A percentile compares a stretch with the other conserved stretches of the same genome.
phyloP scores from a whole-genome alignment of 1,284 basidiomycete genomes.

The Cryptococcus sp. region DNA sequence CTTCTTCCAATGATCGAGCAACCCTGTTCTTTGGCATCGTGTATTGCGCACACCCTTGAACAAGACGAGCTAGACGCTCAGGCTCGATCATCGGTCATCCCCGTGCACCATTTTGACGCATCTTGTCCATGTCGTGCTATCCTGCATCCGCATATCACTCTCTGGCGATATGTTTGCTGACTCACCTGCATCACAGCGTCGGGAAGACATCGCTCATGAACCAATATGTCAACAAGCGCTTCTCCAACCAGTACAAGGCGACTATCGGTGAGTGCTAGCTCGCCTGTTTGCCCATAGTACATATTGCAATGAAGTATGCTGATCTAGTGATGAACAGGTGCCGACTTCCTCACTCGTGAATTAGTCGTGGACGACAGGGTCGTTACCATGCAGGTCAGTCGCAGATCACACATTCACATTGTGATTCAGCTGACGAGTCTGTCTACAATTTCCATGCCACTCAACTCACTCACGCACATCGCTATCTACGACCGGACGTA shows the following conservation, averaged over 20 bases:
- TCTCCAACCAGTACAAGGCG: conserved; percentile 99
- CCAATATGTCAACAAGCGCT: conserved; percentile 99
- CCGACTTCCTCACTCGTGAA: conserved; percentile 88
- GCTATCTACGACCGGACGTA: too few relatives aligned
- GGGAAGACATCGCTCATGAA: conserved; percentile 99
- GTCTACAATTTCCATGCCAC: too few relatives aligned
- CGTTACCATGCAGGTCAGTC: conserved; percentile 93
- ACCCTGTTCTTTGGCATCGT: neutral
- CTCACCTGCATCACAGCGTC: conserved; percentile 64
- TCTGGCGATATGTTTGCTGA: neutral
- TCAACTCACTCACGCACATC: too few relatives aligned
- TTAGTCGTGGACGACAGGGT: conserved; percentile 97
- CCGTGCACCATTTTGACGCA: too few relatives aligned
- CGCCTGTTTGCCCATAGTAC: too few relatives aligned
- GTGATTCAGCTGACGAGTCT: too few relatives aligned
- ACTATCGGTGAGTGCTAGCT: conserved; percentile 69
- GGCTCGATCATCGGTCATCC: too few relatives aligned
- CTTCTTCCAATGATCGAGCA: neutral
- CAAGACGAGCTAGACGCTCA: too few relatives aligned
- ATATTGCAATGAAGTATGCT: too few relatives aligned
- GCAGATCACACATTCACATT: too few relatives aligned
- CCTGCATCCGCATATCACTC: neutral
- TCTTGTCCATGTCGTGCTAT: too few relatives aligned
- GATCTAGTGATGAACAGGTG: conserved; percentile 26
- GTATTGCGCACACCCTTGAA: neutral